Conservation (phyloP, 2,329 filamentous ascomycete genomes). For the Neonectria faginata region DNA sequence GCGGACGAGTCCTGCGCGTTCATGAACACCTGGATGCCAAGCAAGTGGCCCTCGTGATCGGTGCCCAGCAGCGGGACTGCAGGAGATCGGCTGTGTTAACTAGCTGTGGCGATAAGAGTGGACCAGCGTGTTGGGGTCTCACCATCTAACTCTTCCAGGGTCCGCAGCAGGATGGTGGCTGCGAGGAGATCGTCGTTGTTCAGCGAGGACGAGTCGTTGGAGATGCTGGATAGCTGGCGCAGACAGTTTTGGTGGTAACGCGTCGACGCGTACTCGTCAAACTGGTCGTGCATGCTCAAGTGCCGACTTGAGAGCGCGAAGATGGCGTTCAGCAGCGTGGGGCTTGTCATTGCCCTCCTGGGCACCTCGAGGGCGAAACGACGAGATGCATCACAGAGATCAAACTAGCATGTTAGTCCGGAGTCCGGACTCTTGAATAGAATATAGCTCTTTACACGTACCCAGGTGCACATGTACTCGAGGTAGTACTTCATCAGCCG, state of each 20-base stretch:
- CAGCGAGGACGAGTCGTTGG: constrained; percentile 53
- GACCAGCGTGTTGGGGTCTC: constrained; percentile 6
- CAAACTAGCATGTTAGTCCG: constrained; percentile 50
- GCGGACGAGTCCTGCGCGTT: constrained; percentile 54
- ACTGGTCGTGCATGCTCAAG: constrained; percentile 56
- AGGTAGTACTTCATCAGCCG: constrained; percentile 46
- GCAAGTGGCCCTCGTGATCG: constrained; percentile 60
- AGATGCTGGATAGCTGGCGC: constrained; percentile 60
- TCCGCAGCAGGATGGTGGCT: constrained; percentile 67
- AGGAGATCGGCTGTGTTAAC: constrained; percentile 5
- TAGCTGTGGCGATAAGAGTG: constrained; percentile 8
- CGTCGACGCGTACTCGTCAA: constrained; percentile 62
- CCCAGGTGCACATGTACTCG: constrained; percentile 47
- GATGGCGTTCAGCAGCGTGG: constrained; percentile 67
- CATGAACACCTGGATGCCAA: constrained; percentile 61
- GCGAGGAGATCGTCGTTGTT: constrained; percentile 66
- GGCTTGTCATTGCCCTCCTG: constrained; percentile 61
- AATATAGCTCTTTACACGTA: constrained; percentile 21
- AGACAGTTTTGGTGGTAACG: constrained; percentile 67
- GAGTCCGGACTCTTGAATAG: not conserved
- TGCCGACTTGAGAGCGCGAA: constrained; percentile 68
- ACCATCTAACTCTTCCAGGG: constrained; percentile 66
- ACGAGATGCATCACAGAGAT: constrained; percentile 54
- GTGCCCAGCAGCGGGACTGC: constrained; percentile 51
- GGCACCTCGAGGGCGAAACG: constrained; percentile 68